A percentile compares a stretch with the other conserved stretches of the same genome.
Conservation (phyloP, 768 basidiomycete species). For the Panus rudis region DNA sequence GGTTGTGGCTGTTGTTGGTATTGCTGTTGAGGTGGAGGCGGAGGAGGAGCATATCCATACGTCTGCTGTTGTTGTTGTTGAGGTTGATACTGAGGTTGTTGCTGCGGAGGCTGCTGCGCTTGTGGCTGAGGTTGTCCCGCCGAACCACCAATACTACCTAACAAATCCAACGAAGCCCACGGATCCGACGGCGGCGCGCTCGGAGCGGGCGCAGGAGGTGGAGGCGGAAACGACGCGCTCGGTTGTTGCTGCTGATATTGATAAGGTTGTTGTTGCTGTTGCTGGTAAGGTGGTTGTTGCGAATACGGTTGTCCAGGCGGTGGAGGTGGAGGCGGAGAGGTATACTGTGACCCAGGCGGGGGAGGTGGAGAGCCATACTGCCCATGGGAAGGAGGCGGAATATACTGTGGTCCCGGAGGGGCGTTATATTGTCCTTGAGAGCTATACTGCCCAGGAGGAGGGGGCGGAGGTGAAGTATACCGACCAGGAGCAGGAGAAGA, state of each 20-base stretch:
- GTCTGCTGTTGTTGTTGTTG: neutral
- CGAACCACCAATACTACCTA: too few species aligned
- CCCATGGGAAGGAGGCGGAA: too few species aligned
- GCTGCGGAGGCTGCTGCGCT: too few species aligned
- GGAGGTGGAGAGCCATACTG: constrained; percentile 2
- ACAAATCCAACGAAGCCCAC: too few species aligned
- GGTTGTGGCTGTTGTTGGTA: constrained; percentile 13
- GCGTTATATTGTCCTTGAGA: too few species aligned
- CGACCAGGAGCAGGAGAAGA: too few species aligned
- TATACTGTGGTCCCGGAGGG: constrained; percentile 5
- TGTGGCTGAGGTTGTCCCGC: too few species aligned
- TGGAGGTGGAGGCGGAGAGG: constrained; percentile 15
- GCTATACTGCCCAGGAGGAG: neutral
- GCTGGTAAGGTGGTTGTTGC: neutral
- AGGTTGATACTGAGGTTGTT: too few species aligned
- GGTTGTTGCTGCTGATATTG: too few species aligned
- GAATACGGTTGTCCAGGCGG: constrained; percentile 11
- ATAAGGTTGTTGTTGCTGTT: constrained; percentile 5
- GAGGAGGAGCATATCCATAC: constrained; percentile 3
- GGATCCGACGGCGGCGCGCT: too few species aligned
- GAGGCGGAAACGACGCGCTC: too few species aligned
- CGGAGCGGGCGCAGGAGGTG: too few species aligned
- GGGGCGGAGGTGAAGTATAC: constrained; percentile 6
- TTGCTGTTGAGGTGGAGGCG: constrained; percentile 8
- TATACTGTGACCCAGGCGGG: constrained; percentile 14